Percentiles rank a stretch among this genome's conserved stretches.
Evolutionary conservation across 306 rosid species (phyloP).

Genomic region (Glycine latifolia): DNA sequence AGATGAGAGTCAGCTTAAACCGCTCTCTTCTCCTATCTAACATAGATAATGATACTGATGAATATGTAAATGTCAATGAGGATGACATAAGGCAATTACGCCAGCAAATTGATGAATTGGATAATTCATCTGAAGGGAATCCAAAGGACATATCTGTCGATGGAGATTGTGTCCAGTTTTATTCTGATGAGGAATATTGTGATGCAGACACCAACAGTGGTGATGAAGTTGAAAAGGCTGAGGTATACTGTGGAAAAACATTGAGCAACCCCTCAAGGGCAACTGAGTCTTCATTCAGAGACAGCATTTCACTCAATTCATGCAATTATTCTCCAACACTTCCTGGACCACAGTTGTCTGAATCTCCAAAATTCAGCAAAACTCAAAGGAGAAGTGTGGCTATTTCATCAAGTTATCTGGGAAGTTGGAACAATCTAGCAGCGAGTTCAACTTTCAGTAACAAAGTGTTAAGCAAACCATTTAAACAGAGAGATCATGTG

Average conservation of each 20-base stretch:
- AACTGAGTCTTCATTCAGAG: conserved; percentile 52
- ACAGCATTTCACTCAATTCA: conserved; percentile 68
- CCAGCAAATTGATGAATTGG: conserved; percentile 69
- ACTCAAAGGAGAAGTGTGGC: conserved; percentile 69
- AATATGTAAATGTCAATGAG: conserved; percentile 60
- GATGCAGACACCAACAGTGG: conserved; percentile 58
- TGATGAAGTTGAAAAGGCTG: conserved; percentile 58
- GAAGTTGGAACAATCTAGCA: conserved; percentile 55
- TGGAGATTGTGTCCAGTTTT: conserved; percentile 61
- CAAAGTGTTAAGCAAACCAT: conserved; percentile 60
- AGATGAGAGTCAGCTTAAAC: conserved; percentile 80
- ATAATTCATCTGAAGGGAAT: conserved; percentile 62
- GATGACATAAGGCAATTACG: conserved; percentile 71
- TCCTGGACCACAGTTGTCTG: conserved; percentile 80
- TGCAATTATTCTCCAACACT: conserved; percentile 64
- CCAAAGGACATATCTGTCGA: conserved; percentile 46
- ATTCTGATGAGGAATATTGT: conserved; percentile 62
- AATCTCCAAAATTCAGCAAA: conserved; percentile 90
- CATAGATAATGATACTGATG: conserved; percentile 63
- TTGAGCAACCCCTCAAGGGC: conserved; percentile 45
- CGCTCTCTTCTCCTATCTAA: conserved; percentile 77
- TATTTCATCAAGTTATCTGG: conserved; percentile 64
- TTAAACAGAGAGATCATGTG: conserved; percentile 49
- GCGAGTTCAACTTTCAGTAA: conserved; percentile 66
- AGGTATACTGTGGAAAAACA: conserved; percentile 43